phyloP scores from a whole-genome alignment of 2,329 filamentous ascomycete genomes.

The Mariannaea sp. region DNA sequence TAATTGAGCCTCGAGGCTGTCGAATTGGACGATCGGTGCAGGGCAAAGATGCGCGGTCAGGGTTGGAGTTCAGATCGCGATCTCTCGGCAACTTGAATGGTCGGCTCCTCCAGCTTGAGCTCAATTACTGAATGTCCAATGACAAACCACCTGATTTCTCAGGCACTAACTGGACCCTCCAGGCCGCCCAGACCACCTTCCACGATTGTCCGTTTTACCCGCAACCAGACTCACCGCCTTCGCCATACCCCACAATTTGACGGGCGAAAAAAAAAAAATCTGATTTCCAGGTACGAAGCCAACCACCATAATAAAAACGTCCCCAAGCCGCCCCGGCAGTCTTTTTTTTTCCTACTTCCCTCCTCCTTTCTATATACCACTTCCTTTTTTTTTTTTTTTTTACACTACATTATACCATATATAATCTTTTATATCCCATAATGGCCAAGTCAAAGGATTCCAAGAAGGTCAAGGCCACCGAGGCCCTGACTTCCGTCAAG shows the following conservation, averaged over 20 bases:
- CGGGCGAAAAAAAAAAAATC: slow-evolving; percentile 41
- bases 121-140: slow-evolving; percentile 37
- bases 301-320: slow-evolving; percentile 35
- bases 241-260: slow-evolving; percentile 40
- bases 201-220: slow-evolving; percentile 17
- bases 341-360: slow-evolving; percentile 27
- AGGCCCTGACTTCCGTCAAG: slow-evolving; percentile 62
- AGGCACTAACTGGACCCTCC: slow-evolving; percentile 32
- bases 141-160: slow-evolving; percentile 37
- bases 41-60: slow-evolving; percentile 25
- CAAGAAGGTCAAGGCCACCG: slow-evolving; percentile 59
- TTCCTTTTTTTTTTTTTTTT: slow-evolving; percentile 10
- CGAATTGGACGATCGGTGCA: slow-evolving; percentile 20
- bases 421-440: slow-evolving; percentile 39
- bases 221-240: slow-evolving; percentile 44
- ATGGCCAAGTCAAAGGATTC: slow-evolving; percentile 69
- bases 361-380: slow-evolving; percentile 26
- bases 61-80: slow-evolving; percentile 27
- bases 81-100: slow-evolving; percentile 36
- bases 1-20: slow-evolving; percentile 21
- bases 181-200: slow-evolving; percentile 29
- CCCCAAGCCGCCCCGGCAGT: slow-evolving; percentile 20
- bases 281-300: slow-evolving; percentile 27
- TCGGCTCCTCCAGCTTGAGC: slow-evolving; percentile 36
- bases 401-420: slow-evolving; percentile 16